Conservation (phyloP, 2,329 filamentous ascomycete species). For the Bipolaris bicolor region DNA sequence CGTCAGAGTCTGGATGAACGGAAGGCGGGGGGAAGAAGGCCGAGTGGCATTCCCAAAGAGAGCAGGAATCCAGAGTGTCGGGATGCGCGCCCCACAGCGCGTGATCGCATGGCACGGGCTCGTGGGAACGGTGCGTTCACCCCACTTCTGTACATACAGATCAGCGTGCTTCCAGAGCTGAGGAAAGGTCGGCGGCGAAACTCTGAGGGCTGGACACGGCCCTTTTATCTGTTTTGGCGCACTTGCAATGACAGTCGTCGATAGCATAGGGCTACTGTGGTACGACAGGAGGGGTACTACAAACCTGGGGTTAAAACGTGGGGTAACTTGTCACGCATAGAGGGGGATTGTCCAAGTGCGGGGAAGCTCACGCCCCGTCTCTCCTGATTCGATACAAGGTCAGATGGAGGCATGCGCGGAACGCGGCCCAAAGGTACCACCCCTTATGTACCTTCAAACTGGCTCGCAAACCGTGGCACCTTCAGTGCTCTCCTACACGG, state of each 20-base stretch:
- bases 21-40: neutral
- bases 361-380: slow-evolving; percentile 23
- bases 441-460: slow-evolving; percentile 31
- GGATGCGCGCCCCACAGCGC: slow-evolving; percentile 14
- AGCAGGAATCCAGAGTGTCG: slow-evolving; percentile 10
- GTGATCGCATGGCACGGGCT: slow-evolving; percentile 7
- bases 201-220: no score
- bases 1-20: neutral
- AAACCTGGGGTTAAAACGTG: slow-evolving; percentile 10
- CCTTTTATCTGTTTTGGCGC: neutral
- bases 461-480: slow-evolving; percentile 25
- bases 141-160: neutral
- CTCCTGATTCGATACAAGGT: slow-evolving; percentile 29
- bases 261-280: neutral
- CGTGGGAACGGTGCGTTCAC: slow-evolving; percentile 1
- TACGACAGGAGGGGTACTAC: neutral
- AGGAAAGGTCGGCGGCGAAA: neutral
- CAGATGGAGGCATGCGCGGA: slow-evolving; percentile 15
- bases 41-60: neutral
- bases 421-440: slow-evolving; percentile 31
- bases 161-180: neutral
- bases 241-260: neutral
- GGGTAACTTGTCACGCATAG: slow-evolving; percentile 16
- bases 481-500: slow-evolving; percentile 19
- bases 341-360: slow-evolving; percentile 23